These are phyloP conservation scores for Rhodofomes roseus DNA, from an alignment of 1,284 basidiomycete genomes.

Conservation along the genomic window DNA sequence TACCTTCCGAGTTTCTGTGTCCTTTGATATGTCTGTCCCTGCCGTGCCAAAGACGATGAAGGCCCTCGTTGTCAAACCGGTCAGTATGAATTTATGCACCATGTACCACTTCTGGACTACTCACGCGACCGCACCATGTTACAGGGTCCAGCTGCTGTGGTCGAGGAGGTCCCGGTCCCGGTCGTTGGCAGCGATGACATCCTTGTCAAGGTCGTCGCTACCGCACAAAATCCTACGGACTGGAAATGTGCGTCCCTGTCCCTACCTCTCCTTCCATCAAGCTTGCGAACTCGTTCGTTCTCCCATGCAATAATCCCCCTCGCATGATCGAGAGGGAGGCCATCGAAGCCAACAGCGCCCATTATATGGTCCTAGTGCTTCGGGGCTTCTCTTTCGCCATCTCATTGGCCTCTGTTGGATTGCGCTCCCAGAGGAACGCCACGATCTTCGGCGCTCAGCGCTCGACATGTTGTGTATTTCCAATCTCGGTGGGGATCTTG, in stretches of 20 bases:
- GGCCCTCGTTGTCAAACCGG: conserved; percentile 15
- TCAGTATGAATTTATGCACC: not conserved
- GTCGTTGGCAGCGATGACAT: conserved; percentile 21
- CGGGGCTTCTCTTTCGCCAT: not conserved
- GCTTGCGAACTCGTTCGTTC: not conserved
- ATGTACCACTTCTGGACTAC: not conserved
- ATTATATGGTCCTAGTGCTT: not conserved
- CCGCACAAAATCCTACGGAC: conserved; percentile 27
- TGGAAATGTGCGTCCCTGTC: conserved; percentile 18
- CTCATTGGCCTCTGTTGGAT: not conserved
- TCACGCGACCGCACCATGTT: not conserved
- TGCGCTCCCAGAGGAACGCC: not conserved
- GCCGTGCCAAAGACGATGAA: conserved; percentile 11
- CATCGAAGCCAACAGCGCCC: not conserved
- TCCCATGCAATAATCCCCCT: not conserved
- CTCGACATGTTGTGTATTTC: not conserved
- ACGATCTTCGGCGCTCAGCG: conserved; percentile 3
- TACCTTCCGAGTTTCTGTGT: not conserved
- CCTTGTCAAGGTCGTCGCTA: conserved; percentile 20
- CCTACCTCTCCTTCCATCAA: not conserved
- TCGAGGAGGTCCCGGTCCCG: conserved; percentile 23
- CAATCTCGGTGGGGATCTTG: not conserved
- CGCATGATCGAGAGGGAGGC: not conserved
- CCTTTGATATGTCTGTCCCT: not conserved
- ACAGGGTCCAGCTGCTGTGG: conserved; percentile 12